Percentiles rank a stretch among this genome's conserved stretches.
phyloP scores from a whole-genome alignment of 2,329 filamentous ascomycete species.

The Lecanosticta acicola region DNA sequence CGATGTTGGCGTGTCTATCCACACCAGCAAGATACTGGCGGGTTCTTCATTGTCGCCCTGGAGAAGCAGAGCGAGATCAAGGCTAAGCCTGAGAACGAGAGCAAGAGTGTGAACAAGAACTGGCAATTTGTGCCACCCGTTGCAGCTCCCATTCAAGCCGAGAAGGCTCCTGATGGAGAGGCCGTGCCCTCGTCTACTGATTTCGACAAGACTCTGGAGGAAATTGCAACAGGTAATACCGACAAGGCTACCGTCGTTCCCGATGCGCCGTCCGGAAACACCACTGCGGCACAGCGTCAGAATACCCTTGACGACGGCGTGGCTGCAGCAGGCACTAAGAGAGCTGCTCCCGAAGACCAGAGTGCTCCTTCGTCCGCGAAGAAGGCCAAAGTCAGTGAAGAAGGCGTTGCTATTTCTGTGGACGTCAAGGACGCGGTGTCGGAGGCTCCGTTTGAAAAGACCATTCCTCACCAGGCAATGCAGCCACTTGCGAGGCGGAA shows the following conservation, averaged over 20 bases:
- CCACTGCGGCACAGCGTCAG: conserved; percentile 14
- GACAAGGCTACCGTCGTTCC: conserved; percentile 14
- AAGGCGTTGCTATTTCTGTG: conserved; percentile 1
- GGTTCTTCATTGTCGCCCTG: conserved; percentile 93
- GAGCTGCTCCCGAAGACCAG: conserved; percentile 37
- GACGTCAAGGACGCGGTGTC: conserved; percentile 19
- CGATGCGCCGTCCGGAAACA: conserved; percentile 5
- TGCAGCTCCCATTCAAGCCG: too few relatives aligned
- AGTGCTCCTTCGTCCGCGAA: conserved; percentile 35
- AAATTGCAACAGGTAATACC: conserved; percentile 32
- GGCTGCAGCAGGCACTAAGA: conserved; percentile 29
- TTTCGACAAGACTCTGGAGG: conserved; percentile 38
- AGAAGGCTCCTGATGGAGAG: neutral
- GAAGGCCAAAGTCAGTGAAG: conserved; percentile 22
- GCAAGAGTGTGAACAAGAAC: conserved; percentile 37
- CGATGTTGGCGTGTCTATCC: conserved; percentile 91
- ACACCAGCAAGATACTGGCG: conserved; percentile 91
- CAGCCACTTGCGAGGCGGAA: conserved; percentile 18
- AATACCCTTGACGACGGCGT: conserved; percentile 16
- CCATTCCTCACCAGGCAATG: conserved; percentile 13
- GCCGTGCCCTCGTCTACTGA: conserved; percentile 14
- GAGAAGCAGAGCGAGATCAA: conserved; percentile 87
- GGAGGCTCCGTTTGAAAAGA: conserved; percentile 26
- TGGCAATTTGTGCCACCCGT: conserved; percentile 27
- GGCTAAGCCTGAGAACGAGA: conserved; percentile 62